Percentiles rank a stretch among this genome's conserved stretches.
phyloP scores from a whole-genome alignment of 306 rosid genomes.

The Corylus avellana region DNA sequence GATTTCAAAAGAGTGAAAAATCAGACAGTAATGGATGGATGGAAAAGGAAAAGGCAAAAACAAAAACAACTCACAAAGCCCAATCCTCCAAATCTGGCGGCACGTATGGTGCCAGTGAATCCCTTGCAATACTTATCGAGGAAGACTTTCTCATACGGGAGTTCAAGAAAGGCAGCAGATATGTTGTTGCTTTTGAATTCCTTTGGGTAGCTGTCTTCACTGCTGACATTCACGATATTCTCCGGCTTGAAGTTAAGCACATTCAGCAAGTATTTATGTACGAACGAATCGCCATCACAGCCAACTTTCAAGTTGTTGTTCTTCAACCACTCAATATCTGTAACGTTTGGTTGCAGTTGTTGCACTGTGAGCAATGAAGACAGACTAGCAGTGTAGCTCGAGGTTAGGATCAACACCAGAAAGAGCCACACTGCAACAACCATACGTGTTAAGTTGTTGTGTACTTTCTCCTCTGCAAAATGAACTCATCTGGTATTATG shows the following conservation, averaged over 20 bases:
- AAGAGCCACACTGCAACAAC: conserved; percentile 51
- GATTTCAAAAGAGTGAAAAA: no score
- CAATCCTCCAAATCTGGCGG: no score
- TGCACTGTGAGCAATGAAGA: conserved; percentile 60
- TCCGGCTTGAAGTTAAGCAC: conserved; percentile 15
- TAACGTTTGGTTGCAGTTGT: conserved; percentile 28
- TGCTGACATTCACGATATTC: conserved; percentile 18
- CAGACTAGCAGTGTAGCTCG: conserved; percentile 73
- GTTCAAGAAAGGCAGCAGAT: no score
- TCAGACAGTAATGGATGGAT: no score
- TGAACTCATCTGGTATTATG: background rate
- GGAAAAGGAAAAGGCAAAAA: no score
- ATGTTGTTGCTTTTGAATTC: no score
- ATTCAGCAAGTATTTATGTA: conserved; percentile 23
- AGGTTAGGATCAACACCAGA: conserved; percentile 53
- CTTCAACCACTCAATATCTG: conserved; percentile 49
- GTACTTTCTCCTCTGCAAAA: conserved; percentile 48
- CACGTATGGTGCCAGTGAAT: no score
- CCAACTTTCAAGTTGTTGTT: conserved; percentile 28
- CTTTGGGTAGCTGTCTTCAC: no score
- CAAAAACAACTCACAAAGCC: no score
- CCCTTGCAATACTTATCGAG: no score
- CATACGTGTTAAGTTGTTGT: conserved; percentile 46
- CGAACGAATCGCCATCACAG: conserved; percentile 29
- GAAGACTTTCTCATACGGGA: no score